Percentiles rank a stretch among this genome's conserved stretches.
phyloP scores from a whole-genome alignment of 768 basidiomycete genomes.

The Piloderma croceum region DNA sequence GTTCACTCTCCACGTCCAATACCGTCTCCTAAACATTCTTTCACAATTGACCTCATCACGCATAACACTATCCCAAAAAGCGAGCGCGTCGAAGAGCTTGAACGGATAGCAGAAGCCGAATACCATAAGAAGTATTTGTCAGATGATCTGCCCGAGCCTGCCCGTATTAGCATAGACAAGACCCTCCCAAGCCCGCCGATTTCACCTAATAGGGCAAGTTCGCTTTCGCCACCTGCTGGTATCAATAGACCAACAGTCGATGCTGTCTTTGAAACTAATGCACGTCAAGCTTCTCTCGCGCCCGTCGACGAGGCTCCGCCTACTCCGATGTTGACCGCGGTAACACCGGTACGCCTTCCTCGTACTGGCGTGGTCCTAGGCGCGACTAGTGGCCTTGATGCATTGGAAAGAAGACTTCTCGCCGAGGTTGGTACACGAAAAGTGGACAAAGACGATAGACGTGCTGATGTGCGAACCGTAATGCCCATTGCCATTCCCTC shows the following conservation, averaged over 20 bases:
- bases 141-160: constrained; percentile 17
- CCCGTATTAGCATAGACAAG: constrained; percentile 38
- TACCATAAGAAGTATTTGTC: constrained; percentile 23
- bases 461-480: constrained; percentile 30
- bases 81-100: constrained; percentile 62
- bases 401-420: constrained; percentile 60
- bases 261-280: too few relatives aligned
- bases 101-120: constrained; percentile 62
- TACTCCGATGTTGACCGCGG: constrained; percentile 48
- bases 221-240: constrained; percentile 3
- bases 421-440: constrained; percentile 69
- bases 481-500: constrained; percentile 29
- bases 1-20: constrained; percentile 44
- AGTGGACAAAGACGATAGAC: constrained; percentile 20
- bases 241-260: constrained; percentile 4
- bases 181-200: constrained; percentile 58
- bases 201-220: constrained; percentile 32
- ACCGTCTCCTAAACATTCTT: constrained; percentile 41
- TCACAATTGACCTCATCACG: constrained; percentile 11
- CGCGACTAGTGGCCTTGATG: constrained; percentile 61
- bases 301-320: constrained; percentile 39
- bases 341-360: constrained; percentile 27
- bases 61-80: constrained; percentile 39
- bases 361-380: constrained; percentile 13
- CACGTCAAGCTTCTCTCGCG: constrained; percentile 2